Conservation (phyloP, 352 stramenopile species). For the Globisporangium cederbergense region DNA sequence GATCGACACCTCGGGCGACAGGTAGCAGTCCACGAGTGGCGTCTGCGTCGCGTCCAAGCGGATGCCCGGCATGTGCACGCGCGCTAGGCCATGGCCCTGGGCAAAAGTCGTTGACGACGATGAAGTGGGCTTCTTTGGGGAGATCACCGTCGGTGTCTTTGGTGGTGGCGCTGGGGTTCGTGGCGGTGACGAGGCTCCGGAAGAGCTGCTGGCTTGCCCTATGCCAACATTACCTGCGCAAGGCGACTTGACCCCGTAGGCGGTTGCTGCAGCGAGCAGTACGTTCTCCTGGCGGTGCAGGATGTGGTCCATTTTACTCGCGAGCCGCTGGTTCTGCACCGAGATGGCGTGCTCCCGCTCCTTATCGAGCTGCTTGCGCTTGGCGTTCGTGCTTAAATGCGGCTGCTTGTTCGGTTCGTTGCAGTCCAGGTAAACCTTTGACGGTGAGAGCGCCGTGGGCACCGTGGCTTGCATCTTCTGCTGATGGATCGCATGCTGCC, state of each 20-base stretch:
- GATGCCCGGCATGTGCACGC: slow-evolving; percentile 67
- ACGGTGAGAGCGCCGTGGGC: slow-evolving; percentile 56
- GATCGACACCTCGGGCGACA: slow-evolving; percentile 63
- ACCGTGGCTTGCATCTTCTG: slow-evolving; percentile 60
- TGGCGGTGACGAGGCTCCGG: background rate
- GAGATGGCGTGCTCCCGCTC: slow-evolving; percentile 65
- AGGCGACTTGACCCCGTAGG: slow-evolving; percentile 7
- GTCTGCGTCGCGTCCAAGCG: slow-evolving; percentile 63
- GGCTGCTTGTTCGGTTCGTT: slow-evolving; percentile 35
- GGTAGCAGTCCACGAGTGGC: slow-evolving; percentile 69
- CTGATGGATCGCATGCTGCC: slow-evolving; percentile 60
- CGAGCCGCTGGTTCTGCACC: slow-evolving; percentile 65
- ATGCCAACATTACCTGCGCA: too few relatives aligned
- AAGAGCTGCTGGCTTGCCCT: background rate
- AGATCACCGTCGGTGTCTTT: slow-evolving; percentile 14
- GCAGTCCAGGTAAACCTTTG: slow-evolving; percentile 60
- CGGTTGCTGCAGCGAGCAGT: slow-evolving; percentile 37
- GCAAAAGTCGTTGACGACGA: background rate
- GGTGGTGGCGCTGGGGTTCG: slow-evolving; percentile 5
- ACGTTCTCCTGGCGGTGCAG: slow-evolving; percentile 57
- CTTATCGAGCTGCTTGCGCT: slow-evolving; percentile 55
- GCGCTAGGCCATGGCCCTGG: slow-evolving; percentile 36
- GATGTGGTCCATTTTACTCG: slow-evolving; percentile 73
- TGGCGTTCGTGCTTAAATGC: slow-evolving; percentile 54
- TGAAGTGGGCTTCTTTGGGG: slow-evolving; percentile 21